Conservation (phyloP, 2,329 filamentous ascomycete genomes). For the Colletotrichum echinochloae region DNA sequence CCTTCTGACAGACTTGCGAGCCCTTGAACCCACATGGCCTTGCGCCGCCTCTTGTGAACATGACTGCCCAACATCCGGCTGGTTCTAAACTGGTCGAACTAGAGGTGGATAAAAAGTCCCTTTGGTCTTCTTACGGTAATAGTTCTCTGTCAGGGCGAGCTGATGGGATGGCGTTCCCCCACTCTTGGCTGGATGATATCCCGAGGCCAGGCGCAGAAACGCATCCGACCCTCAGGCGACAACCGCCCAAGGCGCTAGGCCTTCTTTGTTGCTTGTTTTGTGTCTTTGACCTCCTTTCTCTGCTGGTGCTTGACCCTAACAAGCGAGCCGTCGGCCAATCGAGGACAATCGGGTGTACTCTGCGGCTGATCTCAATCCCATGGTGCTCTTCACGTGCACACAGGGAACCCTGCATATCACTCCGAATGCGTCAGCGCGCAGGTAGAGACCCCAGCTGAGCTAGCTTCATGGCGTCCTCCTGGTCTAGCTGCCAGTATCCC, state of each 20-base stretch:
- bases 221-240: background rate
- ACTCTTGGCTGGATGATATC: background rate
- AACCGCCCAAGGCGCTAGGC: background rate
- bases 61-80: slow-evolving; percentile 11
- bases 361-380: background rate
- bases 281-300: slow-evolving; percentile 19
- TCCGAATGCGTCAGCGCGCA: background rate
- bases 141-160: background rate
- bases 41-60: background rate
- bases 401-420: background rate
- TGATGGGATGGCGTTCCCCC: background rate
- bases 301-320: slow-evolving; percentile 6
- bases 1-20: slow-evolving; percentile 14
- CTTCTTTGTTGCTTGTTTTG: slow-evolving; percentile 8
- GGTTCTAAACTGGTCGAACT: slow-evolving; percentile 12
- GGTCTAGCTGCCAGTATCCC: slow-evolving; percentile 36
- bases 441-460: background rate
- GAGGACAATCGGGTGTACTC: slow-evolving; percentile 6
- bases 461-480: slow-evolving; percentile 3
- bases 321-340: slow-evolving; percentile 2
- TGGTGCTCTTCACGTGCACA: background rate
- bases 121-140: background rate
- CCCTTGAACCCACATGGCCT: background rate
- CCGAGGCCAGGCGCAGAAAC: background rate
- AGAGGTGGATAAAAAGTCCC: slow-evolving; percentile 4